These are phyloP conservation scores for Calonectria henricotiae DNA, from an alignment of 2,329 filamentous ascomycete species.

Conservation along the genomic window DNA sequence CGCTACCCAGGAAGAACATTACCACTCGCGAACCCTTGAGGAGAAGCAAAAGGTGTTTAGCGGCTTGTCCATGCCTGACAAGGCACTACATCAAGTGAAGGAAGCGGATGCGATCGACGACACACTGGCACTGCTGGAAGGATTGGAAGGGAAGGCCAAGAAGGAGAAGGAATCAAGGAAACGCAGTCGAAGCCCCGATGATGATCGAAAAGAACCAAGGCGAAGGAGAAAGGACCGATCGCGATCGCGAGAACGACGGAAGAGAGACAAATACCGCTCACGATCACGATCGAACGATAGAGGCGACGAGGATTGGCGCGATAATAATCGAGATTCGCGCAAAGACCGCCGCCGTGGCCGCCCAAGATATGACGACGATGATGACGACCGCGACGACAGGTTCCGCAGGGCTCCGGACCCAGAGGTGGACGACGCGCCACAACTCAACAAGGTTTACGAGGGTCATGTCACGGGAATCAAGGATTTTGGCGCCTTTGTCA, in stretches of 20 bases:
- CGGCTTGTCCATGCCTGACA: constrained; percentile 89
- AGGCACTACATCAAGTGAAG: constrained; percentile 63
- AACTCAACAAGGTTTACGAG: constrained; percentile 90
- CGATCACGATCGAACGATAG: constrained; percentile 59
- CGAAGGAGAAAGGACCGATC: constrained; percentile 61
- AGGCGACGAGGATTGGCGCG: constrained; percentile 66
- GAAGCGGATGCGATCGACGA: constrained; percentile 85
- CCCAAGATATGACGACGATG: constrained; percentile 59
- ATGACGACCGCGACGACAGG: constrained; percentile 70
- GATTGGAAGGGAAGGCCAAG: constrained; percentile 79
- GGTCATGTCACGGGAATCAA: constrained; percentile 94
- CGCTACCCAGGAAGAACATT: constrained; percentile 59
- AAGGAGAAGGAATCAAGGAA: constrained; percentile 68
- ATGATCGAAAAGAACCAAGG: constrained; percentile 63
- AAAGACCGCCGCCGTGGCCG: constrained; percentile 57
- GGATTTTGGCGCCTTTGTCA: constrained; percentile 96
- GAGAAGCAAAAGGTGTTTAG: constrained; percentile 92
- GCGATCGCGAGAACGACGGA: constrained; percentile 62
- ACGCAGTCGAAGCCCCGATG: constrained; percentile 73
- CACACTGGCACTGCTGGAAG: constrained; percentile 92
- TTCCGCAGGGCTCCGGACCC: constrained; percentile 78
- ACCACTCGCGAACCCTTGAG: constrained; percentile 67
- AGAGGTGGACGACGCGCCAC: constrained; percentile 86
- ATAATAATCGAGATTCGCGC: constrained; percentile 54
- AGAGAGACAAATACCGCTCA: constrained; percentile 57